A percentile compares a stretch with the other conserved stretches of the same genome.
phyloP scores from a whole-genome alignment of 208 protist genomes.

The Trichomonas gallinae region DNA sequence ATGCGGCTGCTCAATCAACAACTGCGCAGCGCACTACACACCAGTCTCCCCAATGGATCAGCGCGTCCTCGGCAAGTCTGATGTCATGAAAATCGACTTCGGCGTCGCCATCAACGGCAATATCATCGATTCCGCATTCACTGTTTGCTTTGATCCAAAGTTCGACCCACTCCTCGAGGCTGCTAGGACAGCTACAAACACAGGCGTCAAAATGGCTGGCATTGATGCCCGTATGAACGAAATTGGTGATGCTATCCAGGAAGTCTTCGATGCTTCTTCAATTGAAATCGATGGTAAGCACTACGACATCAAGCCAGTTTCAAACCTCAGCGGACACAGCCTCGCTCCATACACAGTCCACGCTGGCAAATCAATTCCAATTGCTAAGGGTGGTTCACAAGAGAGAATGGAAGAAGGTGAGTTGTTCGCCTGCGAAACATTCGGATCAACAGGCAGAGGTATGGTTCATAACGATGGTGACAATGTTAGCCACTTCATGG shows the following conservation, averaged over 20 bases:
- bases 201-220: slow-evolving; percentile 66
- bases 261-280: slow-evolving; percentile 53
- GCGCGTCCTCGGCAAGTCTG: slow-evolving; percentile 39
- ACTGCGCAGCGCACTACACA: slow-evolving; percentile 52
- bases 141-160: slow-evolving; percentile 74
- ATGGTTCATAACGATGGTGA: slow-evolving; percentile 32
- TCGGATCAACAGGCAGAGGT: slow-evolving; percentile 81
- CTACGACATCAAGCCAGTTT: slow-evolving; percentile 64
- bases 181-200: slow-evolving; percentile 87
- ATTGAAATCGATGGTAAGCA: slow-evolving; percentile 46
- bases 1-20: slow-evolving; percentile 49
- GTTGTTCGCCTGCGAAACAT: slow-evolving; percentile 99
- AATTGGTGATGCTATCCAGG: slow-evolving; percentile 48
- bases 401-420: slow-evolving; percentile 78
- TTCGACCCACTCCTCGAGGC: slow-evolving; percentile 82
- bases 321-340: slow-evolving; percentile 95
- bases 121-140: slow-evolving; percentile 53
- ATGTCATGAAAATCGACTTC: slow-evolving; percentile 53
- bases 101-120: slow-evolving; percentile 51
- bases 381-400: slow-evolving; percentile 74
- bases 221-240: slow-evolving; percentile 48
- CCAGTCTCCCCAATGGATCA: slow-evolving; percentile 45
- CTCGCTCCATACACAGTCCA: slow-evolving; percentile 90
- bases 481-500: slow-evolving; percentile 79
- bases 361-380: slow-evolving; percentile 95